These are phyloP conservation scores for Fusarium sp. DNA, from an alignment of 2,329 filamentous ascomycete species.

Conservation along the genomic window DNA sequence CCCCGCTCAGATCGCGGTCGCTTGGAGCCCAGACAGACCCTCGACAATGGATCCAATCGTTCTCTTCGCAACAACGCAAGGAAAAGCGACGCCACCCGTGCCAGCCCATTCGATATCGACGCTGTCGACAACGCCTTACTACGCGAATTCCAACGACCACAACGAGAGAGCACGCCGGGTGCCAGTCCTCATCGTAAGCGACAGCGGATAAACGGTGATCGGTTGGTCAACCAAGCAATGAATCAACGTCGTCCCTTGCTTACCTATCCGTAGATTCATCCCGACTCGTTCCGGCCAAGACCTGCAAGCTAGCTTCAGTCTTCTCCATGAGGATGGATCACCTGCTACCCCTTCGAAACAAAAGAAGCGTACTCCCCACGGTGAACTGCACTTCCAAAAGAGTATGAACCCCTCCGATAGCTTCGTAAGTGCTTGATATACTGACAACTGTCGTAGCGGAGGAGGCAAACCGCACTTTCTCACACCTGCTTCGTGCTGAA, in stretches of 20 bases:
- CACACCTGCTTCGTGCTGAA: constrained; percentile 84
- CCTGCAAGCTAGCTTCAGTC: constrained; percentile 87
- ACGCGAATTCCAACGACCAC: constrained; percentile 59
- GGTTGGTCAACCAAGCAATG: constrained; percentile 53
- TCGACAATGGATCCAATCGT: constrained; percentile 47
- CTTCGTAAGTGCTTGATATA: not conserved
- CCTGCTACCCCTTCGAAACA: constrained; percentile 88
- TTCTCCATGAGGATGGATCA: constrained; percentile 91
- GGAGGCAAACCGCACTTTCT: constrained; percentile 94
- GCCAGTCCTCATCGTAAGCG: constrained; percentile 66
- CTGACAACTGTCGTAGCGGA: constrained; percentile 64
- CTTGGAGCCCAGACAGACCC: constrained; percentile 53
- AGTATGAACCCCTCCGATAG: constrained; percentile 61
- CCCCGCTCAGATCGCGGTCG: constrained; percentile 55
- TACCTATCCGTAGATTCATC: constrained; percentile 74
- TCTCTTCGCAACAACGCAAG: constrained; percentile 49
- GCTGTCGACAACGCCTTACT: constrained; percentile 60
- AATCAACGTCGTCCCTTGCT: constrained; percentile 26
- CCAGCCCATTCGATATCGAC: constrained; percentile 57
- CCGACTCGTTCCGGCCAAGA: constrained; percentile 93
- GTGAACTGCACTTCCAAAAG: constrained; percentile 92
- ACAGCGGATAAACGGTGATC: constrained; percentile 66
- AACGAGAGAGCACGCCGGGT: constrained; percentile 61
- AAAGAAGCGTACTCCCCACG: constrained; percentile 84
- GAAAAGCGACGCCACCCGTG: constrained; percentile 49